These are phyloP conservation scores for Nemania sp. DNA, from an alignment of 2,329 filamentous ascomycete genomes.

Conservation along the genomic window DNA sequence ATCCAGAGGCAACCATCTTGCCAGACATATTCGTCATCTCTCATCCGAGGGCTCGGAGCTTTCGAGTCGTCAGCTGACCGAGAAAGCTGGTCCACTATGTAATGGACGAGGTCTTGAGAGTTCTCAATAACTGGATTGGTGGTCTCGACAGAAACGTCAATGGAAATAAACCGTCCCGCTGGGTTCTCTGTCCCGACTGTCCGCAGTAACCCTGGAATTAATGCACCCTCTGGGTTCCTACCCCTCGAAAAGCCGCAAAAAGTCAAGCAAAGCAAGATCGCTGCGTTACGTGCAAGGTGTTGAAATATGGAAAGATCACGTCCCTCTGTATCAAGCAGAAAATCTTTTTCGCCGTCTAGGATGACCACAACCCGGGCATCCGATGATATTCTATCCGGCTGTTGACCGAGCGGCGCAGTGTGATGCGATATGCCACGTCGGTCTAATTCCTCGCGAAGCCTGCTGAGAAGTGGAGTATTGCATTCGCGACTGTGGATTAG, in stretches of 20 bases:
- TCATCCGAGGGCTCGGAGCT: too few species aligned
- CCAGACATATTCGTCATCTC: slow-evolving; percentile 38
- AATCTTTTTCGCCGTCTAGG: slow-evolving; percentile 6
- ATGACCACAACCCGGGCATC: slow-evolving; percentile 14
- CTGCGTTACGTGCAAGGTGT: slow-evolving; percentile 18
- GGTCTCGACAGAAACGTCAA: slow-evolving; percentile 29
- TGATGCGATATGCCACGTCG: too few species aligned
- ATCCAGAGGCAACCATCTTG: slow-evolving; percentile 38
- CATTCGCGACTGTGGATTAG: too few species aligned
- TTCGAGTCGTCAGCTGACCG: too few species aligned
- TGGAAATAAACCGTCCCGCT: slow-evolving; percentile 23
- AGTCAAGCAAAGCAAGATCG: slow-evolving; percentile 26
- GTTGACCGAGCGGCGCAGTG: too few species aligned
- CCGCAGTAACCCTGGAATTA: slow-evolving; percentile 34
- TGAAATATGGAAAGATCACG: slow-evolving; percentile 18
- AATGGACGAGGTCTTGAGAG: slow-evolving; percentile 25
- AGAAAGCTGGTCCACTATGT: slow-evolving; percentile 27
- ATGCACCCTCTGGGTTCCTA: slow-evolving; percentile 26
- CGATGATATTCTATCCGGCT: too few species aligned
- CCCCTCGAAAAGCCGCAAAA: slow-evolving; percentile 29
- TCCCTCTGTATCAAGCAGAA: slow-evolving; percentile 4
- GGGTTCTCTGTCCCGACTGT: slow-evolving; percentile 35
- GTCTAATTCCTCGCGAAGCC: too few species aligned
- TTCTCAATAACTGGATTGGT: slow-evolving; percentile 5
- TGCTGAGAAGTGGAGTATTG: too few species aligned